Evolutionary conservation across 768 basidiomycete genomes (phyloP).

Genomic region (Amanita polypyramis): DNA sequence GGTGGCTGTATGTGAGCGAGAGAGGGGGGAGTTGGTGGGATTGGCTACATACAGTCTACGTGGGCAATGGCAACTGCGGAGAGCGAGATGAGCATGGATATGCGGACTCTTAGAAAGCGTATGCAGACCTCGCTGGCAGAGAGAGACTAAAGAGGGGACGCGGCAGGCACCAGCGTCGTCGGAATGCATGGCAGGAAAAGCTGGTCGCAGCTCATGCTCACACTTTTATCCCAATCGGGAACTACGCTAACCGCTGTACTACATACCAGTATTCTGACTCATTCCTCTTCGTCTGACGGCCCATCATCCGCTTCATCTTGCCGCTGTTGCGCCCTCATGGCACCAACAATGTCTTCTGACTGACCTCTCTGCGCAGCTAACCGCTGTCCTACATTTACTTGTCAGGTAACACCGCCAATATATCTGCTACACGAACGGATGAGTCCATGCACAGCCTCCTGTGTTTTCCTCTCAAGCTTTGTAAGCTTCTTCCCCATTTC

Average conservation of each 20-base stretch:
- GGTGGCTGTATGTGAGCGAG: not conserved
- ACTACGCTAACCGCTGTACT: constrained; percentile 9
- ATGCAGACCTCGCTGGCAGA: constrained; percentile 63
- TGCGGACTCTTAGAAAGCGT: not conserved
- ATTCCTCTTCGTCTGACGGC: constrained; percentile 54
- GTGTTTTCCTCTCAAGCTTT: constrained; percentile 84
- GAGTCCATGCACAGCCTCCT: constrained; percentile 84
- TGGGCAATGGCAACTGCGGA: constrained; percentile 45
- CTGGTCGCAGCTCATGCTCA: not conserved
- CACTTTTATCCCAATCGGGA: constrained; percentile 11
- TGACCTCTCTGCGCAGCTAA: constrained; percentile 72
- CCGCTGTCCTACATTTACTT: constrained; percentile 50
- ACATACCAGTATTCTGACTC: constrained; percentile 14
- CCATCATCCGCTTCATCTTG: constrained; percentile 39
- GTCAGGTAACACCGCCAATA: not conserved
- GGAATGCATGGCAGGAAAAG: constrained; percentile 5
- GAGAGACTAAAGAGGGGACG: constrained; percentile 53
- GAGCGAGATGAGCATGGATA: not conserved
- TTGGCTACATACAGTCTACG: constrained; percentile 42
- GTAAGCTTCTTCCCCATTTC: constrained; percentile 86
- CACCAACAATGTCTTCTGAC: constrained; percentile 70
- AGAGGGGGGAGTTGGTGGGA: constrained; percentile 1
- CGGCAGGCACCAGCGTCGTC: constrained; percentile 18
- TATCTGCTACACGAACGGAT: constrained; percentile 56
- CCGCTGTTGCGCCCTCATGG: constrained; percentile 70